Base-by-base conservation (phyloP, 192 early-diverging fungal genomes). In the Helicostylum pulchrum region DNA sequence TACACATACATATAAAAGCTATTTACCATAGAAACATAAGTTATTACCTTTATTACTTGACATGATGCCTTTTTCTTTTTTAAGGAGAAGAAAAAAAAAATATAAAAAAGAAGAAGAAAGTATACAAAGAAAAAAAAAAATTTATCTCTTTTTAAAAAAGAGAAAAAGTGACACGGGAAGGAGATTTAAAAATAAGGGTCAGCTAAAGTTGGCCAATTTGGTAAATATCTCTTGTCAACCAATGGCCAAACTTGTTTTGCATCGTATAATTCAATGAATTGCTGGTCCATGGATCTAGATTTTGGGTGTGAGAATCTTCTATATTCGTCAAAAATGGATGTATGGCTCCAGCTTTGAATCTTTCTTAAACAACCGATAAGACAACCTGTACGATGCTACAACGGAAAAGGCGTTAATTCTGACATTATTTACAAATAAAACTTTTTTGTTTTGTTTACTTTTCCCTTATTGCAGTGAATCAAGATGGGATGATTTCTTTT, bases 291-390 rank as follows among this genome's bases (percentile, higher is more conserved):
- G 2, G 89, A 86, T 14, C 92, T 71, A 0, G 89, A 87, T 64
- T 93, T 93, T 7, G 92, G 90, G 50, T 87, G 84, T 23, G 95
- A 90, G 64, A 94, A 99, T 17, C 92, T 74, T 43, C 94, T 83
- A 72, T 99, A 99, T 71, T 99, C 97, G 68, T 96, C 94, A 86
- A 97, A 99, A 31, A 96, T 97, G n/a, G 91, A 90, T 0, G 95
- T 94, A 60, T 94, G 85, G 0, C 89, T 88, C 97, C 97, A 99
- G 54, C 92, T 86, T 62, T 96, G 94, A 30, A 97, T 65, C 60
- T 95, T 96, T n/a, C 97, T 77, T 61, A 99, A 78, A 49, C 94
- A 97, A 5, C 95, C 97, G 42, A 99, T 87, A 32, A 99, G 66
- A 71, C 97, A 99, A 1, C 94, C 97, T 6, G 96, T 94, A n/a